These are phyloP conservation scores for Diaporthe humulicola DNA, from an alignment of 2,329 filamentous ascomycete species.

Conservation along the genomic window DNA sequence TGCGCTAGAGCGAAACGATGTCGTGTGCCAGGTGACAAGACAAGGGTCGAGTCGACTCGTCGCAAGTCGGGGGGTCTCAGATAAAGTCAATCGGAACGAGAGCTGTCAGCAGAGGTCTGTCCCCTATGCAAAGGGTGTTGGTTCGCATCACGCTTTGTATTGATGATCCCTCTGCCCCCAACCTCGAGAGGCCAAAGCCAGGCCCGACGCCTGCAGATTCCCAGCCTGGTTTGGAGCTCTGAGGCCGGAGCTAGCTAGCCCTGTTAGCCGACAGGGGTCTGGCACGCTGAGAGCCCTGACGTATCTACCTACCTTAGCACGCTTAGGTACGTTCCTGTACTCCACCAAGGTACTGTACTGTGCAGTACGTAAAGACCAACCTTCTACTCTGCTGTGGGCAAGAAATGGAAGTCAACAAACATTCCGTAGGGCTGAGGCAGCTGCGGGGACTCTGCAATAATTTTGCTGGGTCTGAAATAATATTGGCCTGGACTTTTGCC, in stretches of 20 bases:
- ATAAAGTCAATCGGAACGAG: conserved; percentile 13
- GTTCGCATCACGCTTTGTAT: conserved; percentile 29
- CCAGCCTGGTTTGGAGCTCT: conserved; percentile 18
- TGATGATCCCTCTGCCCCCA: conserved; percentile 14
- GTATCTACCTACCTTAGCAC: neutral
- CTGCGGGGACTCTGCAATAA: neutral
- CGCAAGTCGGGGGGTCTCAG: conserved; percentile 24
- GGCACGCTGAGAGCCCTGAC: neutral
- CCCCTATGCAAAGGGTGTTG: conserved; percentile 18
- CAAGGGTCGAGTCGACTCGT: conserved; percentile 4
- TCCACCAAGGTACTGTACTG: neutral
- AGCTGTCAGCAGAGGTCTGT: conserved; percentile 26
- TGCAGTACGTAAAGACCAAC: neutral
- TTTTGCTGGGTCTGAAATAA: neutral
- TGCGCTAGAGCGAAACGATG: conserved; percentile 13
- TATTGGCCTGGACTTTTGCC: neutral
- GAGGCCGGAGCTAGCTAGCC: conserved; percentile 27
- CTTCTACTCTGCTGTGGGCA: neutral
- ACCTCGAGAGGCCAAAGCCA: conserved; percentile 25
- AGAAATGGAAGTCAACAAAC: neutral
- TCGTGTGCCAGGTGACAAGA: conserved; percentile 3
- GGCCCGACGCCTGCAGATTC: conserved; percentile 19
- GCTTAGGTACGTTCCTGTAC: no score
- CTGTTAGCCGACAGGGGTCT: conserved; percentile 8
- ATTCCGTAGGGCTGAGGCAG: neutral